These are phyloP conservation scores for Centella asiatica DNA, from an alignment of 129 eudicot species.

Conservation along the genomic window DNA sequence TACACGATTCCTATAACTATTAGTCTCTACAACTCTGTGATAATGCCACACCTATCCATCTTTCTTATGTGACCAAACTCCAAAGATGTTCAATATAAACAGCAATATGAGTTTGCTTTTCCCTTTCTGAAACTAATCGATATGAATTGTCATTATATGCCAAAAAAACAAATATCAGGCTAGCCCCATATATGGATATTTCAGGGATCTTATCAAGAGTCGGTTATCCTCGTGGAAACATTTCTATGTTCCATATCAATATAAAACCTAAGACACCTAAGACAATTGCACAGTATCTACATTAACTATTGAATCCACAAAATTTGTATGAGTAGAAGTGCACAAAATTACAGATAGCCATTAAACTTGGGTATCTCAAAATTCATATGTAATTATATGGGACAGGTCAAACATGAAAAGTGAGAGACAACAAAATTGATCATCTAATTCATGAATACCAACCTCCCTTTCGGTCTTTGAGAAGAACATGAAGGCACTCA, in stretches of 20 bases:
- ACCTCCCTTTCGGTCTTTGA: constrained; percentile 89
- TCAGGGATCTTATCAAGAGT: no score
- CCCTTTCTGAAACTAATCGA: background rate
- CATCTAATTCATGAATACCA: background rate
- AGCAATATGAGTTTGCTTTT: background rate
- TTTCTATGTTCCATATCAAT: background rate
- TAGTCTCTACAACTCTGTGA: no score
- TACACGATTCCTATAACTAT: no score
- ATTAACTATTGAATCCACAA: no score
- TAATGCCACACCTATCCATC: no score
- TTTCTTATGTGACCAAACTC: background rate
- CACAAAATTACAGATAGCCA: background rate
- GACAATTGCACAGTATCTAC: background rate
- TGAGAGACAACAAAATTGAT: background rate
- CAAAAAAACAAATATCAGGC: background rate
- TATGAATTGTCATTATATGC: no score
- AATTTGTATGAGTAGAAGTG: no score
- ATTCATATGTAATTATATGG: background rate
- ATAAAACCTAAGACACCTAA: background rate
- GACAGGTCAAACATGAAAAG: background rate
- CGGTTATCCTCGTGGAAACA: no score
- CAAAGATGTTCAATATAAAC: background rate
- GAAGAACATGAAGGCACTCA: constrained; percentile 81
- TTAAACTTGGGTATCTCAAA: background rate
- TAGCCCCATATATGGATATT: no score